These are phyloP conservation scores for Pseudogymnoascus sp. DNA, from an alignment of 2,329 filamentous ascomycete species.

Conservation along the genomic window DNA sequence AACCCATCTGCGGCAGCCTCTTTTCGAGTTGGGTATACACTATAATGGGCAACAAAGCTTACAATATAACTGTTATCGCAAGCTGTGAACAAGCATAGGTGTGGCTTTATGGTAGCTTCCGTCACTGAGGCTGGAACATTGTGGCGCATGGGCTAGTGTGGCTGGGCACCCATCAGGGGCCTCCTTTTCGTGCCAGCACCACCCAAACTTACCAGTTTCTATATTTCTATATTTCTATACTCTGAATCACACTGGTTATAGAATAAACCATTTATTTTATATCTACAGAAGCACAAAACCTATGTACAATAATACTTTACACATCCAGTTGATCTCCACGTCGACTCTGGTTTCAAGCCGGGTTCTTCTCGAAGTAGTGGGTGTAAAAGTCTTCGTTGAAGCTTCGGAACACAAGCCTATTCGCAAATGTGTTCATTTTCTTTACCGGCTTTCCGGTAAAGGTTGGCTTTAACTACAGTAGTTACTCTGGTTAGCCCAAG, in stretches of 20 bases:
- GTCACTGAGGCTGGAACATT: background rate
- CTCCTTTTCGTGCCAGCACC: background rate
- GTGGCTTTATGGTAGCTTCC: conserved; percentile 2
- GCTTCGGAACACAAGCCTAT: background rate
- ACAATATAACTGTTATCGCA: background rate
- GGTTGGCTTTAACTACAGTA: background rate
- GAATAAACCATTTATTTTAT: background rate
- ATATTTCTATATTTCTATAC: background rate
- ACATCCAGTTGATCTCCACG: conserved; percentile 36
- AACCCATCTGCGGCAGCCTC: background rate
- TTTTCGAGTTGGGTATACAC: background rate
- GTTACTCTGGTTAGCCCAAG: background rate
- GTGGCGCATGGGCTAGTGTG: conserved; percentile 1
- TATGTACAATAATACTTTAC: conserved; percentile 28
- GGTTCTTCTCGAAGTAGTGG: conserved; percentile 12
- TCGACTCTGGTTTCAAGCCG: conserved; percentile 35
- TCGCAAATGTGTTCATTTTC: background rate
- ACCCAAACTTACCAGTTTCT: background rate
- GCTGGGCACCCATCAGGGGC: background rate
- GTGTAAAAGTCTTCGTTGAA: background rate
- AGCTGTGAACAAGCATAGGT: background rate
- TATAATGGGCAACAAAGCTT: background rate
- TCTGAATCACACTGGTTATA: background rate
- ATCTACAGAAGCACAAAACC: background rate
- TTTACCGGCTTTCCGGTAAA: background rate